Conservation (phyloP, 495 filamentous ascomycete species). For the Copromyces sp. region DNA sequence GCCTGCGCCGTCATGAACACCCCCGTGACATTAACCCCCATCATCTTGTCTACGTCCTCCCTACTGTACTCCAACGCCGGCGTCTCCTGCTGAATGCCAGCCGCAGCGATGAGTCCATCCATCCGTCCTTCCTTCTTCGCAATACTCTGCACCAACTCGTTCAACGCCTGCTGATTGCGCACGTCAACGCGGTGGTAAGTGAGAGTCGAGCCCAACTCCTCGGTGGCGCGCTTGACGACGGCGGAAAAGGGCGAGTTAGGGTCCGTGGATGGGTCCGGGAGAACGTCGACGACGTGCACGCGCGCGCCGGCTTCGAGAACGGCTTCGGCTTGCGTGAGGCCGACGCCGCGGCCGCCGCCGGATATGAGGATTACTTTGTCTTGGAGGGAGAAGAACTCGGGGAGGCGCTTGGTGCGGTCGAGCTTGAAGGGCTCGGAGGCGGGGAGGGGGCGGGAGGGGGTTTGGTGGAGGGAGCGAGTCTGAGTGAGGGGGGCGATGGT, state of each 20-base stretch:
- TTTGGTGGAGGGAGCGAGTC: slow-evolving; percentile 8
- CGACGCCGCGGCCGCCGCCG: slow-evolving; percentile 69
- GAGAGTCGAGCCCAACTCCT: slow-evolving; percentile 58
- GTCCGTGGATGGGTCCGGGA: slow-evolving; percentile 30
- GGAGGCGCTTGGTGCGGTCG: slow-evolving; percentile 31
- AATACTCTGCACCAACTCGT: slow-evolving; percentile 57
- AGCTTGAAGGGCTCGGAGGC: background rate
- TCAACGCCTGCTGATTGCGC: slow-evolving; percentile 59
- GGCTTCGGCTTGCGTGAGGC: slow-evolving; percentile 68
- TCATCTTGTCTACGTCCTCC: slow-evolving; percentile 52
- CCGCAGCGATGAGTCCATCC: slow-evolving; percentile 75
- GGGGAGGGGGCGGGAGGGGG: background rate
- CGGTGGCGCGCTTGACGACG: slow-evolving; percentile 52
- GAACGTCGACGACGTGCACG: slow-evolving; percentile 51
- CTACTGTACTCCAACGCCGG: slow-evolving; percentile 57
- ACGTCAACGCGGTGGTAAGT: slow-evolving; percentile 80
- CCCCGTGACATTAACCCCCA: slow-evolving; percentile 66
- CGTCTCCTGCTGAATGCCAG: slow-evolving; percentile 68
- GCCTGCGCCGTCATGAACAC: slow-evolving; percentile 71
- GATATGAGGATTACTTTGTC: slow-evolving; percentile 71
- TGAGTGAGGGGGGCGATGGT: background rate
- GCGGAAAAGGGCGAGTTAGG: slow-evolving; percentile 37
- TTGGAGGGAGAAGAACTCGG: slow-evolving; percentile 76
- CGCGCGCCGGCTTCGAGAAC: slow-evolving; percentile 71
- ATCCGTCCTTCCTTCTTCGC: slow-evolving; percentile 60